Percentiles rank a stretch among this genome's conserved stretches.
phyloP scores from a whole-genome alignment of 2,329 filamentous ascomycete species.

The Ascochyta pisi region DNA sequence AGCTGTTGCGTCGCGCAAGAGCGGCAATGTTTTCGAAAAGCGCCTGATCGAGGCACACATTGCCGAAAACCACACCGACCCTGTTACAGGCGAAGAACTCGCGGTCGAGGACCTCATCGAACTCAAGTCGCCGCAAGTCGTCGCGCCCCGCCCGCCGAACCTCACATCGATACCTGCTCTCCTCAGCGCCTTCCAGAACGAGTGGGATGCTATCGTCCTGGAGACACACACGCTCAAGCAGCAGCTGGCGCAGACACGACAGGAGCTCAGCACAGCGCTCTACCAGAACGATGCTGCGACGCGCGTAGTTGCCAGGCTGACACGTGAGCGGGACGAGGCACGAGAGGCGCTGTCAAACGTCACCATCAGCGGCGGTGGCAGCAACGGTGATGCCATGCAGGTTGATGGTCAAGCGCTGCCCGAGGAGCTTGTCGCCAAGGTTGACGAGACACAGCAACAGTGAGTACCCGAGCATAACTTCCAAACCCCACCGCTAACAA shows the following conservation, averaged over 20 bases:
- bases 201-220: constrained; percentile 93
- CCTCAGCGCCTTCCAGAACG: constrained; percentile 93
- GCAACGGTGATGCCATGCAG: constrained; percentile 84
- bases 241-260: constrained; percentile 85
- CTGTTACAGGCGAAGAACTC: constrained; percentile 85
- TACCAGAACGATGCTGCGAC: constrained; percentile 99
- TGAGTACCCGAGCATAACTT: constrained; percentile 55
- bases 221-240: constrained; percentile 92
- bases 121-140: constrained; percentile 81
- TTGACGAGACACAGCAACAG: constrained; percentile 82
- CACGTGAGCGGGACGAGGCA: constrained; percentile 91
- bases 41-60: constrained; percentile 95
- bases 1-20: constrained; percentile 93
- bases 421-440: constrained; percentile 71
- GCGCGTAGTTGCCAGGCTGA: constrained; percentile 87
- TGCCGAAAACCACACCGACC: constrained; percentile 89
- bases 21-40: constrained; percentile 92
- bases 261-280: constrained; percentile 90
- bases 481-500: constrained; percentile 29
- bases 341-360: constrained; percentile 87
- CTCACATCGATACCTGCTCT: constrained; percentile 96
- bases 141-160: constrained; percentile 88
- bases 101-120: constrained; percentile 84
- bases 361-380: constrained; percentile 68
- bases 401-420: constrained; percentile 82